These are phyloP conservation scores for Jatropha multifida DNA, from an alignment of 441 rosid species.

Conservation along the genomic window DNA sequence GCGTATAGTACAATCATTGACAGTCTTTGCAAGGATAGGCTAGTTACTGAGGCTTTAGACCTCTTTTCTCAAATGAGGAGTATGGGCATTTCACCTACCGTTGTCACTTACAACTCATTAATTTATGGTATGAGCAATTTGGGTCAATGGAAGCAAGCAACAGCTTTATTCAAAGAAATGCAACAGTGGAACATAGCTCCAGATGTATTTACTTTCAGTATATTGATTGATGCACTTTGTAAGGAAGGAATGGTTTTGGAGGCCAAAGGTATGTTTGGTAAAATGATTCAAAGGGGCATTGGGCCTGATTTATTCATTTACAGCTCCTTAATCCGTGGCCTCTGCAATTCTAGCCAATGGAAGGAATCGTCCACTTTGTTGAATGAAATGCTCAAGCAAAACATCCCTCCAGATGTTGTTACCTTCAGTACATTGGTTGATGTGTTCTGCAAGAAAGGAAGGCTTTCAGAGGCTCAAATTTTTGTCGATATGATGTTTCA, in stretches of 20 bases:
- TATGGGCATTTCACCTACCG: slow-evolving; percentile 1
- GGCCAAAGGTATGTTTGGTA: slow-evolving; percentile 5
- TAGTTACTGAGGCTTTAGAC: slow-evolving; percentile 1
- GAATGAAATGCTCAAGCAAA: not conserved
- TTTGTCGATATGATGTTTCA: not conserved
- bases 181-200: not conserved
- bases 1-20: slow-evolving; percentile 10
- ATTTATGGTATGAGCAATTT: slow-evolving; percentile 8
- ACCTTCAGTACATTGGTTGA: slow-evolving; percentile 12
- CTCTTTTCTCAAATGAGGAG: slow-evolving; percentile 5
- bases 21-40: slow-evolving; percentile 1
- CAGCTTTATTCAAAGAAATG: not conserved
- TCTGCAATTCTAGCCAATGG: not conserved
- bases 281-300: slow-evolving; percentile 5
- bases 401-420: slow-evolving; percentile 5
- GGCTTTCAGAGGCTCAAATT: slow-evolving; percentile 1
- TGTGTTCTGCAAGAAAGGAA: slow-evolving; percentile 14
- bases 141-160: slow-evolving; percentile 10
- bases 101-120: slow-evolving; percentile 9
- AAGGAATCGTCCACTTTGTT: not conserved
- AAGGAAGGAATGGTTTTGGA: slow-evolving; percentile 14
- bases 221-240: slow-evolving; percentile 13
- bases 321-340: slow-evolving; percentile 8
- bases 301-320: not conserved
- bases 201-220: slow-evolving; percentile 11